phyloP scores from a whole-genome alignment of 2,329 filamentous ascomycete species.

The Blastomyces gilchristii region DNA sequence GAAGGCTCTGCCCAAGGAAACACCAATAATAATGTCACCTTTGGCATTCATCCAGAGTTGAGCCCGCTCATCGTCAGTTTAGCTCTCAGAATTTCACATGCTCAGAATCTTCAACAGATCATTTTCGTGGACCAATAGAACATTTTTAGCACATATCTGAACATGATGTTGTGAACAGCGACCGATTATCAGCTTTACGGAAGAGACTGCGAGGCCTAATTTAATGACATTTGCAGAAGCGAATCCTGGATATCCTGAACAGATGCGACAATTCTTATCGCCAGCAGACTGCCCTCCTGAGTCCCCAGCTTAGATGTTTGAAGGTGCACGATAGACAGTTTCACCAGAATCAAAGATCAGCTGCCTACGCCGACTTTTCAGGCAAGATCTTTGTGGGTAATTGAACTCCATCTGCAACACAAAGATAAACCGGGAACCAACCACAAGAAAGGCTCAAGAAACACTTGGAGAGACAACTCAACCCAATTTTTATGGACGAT shows the following conservation, averaged over 20 bases:
- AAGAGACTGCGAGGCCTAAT: background rate
- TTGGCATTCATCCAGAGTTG: too few relatives aligned
- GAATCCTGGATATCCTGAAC: background rate
- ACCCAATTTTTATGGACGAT: background rate
- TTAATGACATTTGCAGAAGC: background rate
- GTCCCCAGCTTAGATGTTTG: background rate
- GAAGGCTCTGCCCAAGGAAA: too few relatives aligned
- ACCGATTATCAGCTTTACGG: background rate
- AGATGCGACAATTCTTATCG: background rate
- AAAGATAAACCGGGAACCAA: background rate
- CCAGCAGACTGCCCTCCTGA: background rate
- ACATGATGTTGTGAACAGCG: background rate
- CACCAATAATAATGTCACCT: too few relatives aligned
- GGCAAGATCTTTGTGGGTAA: background rate
- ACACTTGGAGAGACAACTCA: background rate
- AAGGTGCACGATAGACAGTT: background rate
- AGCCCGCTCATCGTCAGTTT: background rate
- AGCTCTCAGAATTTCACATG: background rate
- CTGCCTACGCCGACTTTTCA: background rate
- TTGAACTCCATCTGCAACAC: background rate
- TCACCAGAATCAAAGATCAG: background rate
- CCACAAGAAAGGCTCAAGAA: background rate
- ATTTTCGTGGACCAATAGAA: background rate
- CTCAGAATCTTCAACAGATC: background rate
- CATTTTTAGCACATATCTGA: too few relatives aligned